Percentiles rank a stretch among this genome's conserved stretches.
Evolutionary conservation across 192 early-diverging fungal genomes (phyloP).

Genomic region (Umbelopsis ramanniana): DNA sequence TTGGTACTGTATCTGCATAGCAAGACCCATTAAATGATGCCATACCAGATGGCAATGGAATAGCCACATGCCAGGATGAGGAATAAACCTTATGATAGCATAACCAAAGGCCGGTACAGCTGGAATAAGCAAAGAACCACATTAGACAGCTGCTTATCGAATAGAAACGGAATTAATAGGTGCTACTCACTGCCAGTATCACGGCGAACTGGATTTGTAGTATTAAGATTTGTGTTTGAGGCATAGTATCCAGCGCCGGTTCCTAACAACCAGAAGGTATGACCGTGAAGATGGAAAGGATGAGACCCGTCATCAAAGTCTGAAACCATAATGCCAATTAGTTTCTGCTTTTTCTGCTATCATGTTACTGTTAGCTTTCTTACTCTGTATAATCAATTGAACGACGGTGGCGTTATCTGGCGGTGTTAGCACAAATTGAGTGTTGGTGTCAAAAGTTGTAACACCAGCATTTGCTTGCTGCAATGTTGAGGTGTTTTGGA

Average conservation of each 20-base stretch:
- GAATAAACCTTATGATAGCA: conserved; percentile 72
- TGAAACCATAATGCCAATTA: not conserved
- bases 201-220: conserved; percentile 62
- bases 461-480: not conserved
- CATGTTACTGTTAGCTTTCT: not conserved
- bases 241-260: conserved; percentile 62
- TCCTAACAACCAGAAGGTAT: conserved; percentile 80
- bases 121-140: conserved; percentile 14
- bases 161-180: not conserved
- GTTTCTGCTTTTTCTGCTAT: not conserved
- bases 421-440: conserved; percentile 1
- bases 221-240: conserved; percentile 45
- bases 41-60: conserved; percentile 90
- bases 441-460: not conserved
- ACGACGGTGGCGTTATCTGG: not conserved
- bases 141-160: not conserved
- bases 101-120: conserved; percentile 68
- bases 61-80: conserved; percentile 82
- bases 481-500: conserved; percentile 5
- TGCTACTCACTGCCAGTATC: conserved; percentile 55
- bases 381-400: conserved; percentile 18
- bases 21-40: conserved; percentile 74
- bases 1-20: conserved; percentile 3
- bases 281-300: conserved; percentile 82
- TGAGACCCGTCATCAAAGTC: conserved; percentile 22